Evolutionary conservation across 495 filamentous ascomycete genomes (phyloP).

Genomic region (Clohesyomyces aquaticus): DNA sequence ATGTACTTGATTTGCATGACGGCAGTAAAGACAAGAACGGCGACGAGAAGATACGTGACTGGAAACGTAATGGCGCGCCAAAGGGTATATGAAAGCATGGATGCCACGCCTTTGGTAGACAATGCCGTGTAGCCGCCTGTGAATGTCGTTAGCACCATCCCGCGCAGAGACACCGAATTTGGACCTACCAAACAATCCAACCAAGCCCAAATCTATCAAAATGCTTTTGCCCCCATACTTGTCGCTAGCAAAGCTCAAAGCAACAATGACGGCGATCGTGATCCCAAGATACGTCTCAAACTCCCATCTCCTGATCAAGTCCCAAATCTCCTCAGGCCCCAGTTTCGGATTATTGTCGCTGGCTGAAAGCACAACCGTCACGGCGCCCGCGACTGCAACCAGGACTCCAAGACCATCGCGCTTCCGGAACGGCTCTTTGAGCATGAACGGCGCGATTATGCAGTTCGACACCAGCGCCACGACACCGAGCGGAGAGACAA

Average conservation of each 20-base stretch:
- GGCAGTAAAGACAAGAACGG: conserved; percentile 78
- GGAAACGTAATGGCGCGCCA: conserved; percentile 87
- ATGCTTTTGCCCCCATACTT: conserved; percentile 83
- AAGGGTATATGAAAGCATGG: conserved; percentile 85
- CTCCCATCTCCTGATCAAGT: conserved; percentile 83
- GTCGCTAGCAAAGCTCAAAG: conserved; percentile 78
- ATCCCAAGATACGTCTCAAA: conserved; percentile 89
- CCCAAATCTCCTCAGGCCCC: conserved; percentile 87
- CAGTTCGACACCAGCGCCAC: conserved; percentile 96
- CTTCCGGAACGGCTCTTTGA: conserved; percentile 83
- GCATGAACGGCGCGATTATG: conserved; percentile 87
- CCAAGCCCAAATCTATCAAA: conserved; percentile 88
- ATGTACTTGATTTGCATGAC: conserved; percentile 95
- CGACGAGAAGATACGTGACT: conserved; percentile 80
- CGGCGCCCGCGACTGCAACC: conserved; percentile 82
- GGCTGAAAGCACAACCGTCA: conserved; percentile 90
- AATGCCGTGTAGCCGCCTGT: conserved; percentile 91
- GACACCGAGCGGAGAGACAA: conserved; percentile 94
- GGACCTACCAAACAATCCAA: conserved; percentile 82
- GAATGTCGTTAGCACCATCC: conserved; percentile 42
- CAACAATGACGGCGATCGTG: conserved; percentile 69
- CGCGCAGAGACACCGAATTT: not conserved
- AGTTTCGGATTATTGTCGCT: conserved; percentile 87
- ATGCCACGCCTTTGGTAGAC: conserved; percentile 94
- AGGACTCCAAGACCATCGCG: conserved; percentile 90